Percentiles rank a stretch among this genome's conserved stretches.
Evolutionary conservation across 2,329 filamentous ascomycete genomes (phyloP).

Genomic region (Pestalotiopsis sp.): DNA sequence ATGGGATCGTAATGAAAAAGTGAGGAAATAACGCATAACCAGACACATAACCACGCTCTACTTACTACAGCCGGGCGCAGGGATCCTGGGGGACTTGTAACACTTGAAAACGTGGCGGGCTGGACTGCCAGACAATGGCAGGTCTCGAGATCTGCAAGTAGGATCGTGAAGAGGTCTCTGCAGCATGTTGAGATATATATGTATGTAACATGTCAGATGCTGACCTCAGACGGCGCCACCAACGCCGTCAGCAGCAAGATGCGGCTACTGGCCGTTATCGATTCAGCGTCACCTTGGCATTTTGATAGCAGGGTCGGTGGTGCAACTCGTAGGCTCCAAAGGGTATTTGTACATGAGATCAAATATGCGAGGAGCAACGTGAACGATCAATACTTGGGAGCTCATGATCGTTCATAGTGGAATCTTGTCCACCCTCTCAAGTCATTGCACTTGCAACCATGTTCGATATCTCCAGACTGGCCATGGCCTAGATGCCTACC

Average conservation of each 20-base stretch:
- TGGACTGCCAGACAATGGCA: background rate
- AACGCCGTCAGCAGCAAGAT: background rate
- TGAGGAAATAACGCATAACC: conserved; percentile 16
- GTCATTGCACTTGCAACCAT: background rate
- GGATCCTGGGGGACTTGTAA: conserved; percentile 2
- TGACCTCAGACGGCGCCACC: background rate
- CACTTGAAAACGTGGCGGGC: conserved; percentile 1
- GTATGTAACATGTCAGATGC: background rate
- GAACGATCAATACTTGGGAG: background rate
- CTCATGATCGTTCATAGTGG: background rate
- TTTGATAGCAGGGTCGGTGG: too few relatives aligned
- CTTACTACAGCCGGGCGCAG: background rate
- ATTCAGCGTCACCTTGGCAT: background rate
- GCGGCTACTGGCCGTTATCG: background rate
- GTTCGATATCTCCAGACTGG: background rate
- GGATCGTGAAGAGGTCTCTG: background rate
- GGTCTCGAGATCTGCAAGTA: background rate
- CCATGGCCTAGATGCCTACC: background rate
- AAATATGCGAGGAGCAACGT: background rate
- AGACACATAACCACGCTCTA: conserved; percentile 6
- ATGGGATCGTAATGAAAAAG: conserved; percentile 18
- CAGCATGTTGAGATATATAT: background rate
- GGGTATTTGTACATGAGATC: background rate
- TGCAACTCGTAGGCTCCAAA: too few relatives aligned
- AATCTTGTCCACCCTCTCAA: background rate